Conservation (phyloP, 2,329 filamentous ascomycete species). For the Lasiodiplodia sp. region DNA sequence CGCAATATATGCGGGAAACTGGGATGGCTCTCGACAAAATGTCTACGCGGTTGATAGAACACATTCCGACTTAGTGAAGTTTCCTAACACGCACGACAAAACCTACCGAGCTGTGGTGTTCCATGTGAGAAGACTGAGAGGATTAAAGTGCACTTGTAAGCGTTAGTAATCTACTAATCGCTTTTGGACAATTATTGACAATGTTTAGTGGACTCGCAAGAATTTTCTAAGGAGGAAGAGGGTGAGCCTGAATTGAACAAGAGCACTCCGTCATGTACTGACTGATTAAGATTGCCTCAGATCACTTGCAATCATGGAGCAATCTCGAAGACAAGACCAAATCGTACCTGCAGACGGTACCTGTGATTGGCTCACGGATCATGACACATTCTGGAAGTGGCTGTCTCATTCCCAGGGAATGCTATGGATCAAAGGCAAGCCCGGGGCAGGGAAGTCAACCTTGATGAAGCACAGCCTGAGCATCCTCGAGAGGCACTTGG, state of each 20-base stretch:
- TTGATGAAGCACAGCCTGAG: not conserved
- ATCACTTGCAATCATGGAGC: not conserved
- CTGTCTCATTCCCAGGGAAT: not conserved
- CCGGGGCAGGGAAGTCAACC: not conserved
- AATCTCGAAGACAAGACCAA: not conserved
- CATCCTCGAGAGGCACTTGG: not conserved
- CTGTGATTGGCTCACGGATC: not conserved
- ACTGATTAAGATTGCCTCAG: not conserved
- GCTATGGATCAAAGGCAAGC: not conserved
- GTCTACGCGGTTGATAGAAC: not conserved
- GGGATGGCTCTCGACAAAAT: not conserved
- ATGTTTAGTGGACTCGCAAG: not conserved
- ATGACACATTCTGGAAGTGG: not conserved
- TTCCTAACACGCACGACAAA: not conserved
- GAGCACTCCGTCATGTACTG: not conserved
- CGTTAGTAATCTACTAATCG: not conserved
- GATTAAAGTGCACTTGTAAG: no score
- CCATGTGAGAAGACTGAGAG: not conserved
- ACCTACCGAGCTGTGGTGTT: not conserved
- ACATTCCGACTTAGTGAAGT: not conserved
- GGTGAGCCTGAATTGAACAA: not conserved
- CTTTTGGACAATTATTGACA: not conserved
- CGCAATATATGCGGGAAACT: not conserved
- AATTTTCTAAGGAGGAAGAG: no score
- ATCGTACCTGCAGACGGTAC: not conserved